phyloP scores from a whole-genome alignment of 768 basidiomycete species.

The Suillus paluster region DNA sequence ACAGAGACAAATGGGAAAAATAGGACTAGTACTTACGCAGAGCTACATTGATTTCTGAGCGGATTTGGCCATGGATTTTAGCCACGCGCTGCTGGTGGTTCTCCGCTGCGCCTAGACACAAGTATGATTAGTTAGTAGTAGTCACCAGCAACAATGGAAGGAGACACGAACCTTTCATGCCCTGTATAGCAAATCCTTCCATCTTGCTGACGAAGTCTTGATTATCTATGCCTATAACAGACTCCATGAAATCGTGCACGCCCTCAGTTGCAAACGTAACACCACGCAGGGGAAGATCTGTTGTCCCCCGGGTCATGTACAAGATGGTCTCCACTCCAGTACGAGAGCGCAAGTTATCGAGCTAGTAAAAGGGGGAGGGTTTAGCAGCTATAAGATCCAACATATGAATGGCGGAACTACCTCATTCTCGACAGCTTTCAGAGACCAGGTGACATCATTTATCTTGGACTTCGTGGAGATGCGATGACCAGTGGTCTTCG shows the following conservation, averaged over 20 bases:
- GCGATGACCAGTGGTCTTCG: background rate
- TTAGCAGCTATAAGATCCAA: too few relatives aligned
- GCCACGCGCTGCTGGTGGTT: constrained; percentile 8
- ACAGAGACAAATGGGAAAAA: background rate
- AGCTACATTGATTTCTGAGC: background rate
- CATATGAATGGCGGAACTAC: background rate
- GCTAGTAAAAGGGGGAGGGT: too few relatives aligned
- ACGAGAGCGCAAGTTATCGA: too few relatives aligned
- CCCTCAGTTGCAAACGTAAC: constrained; percentile 8
- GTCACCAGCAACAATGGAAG: background rate
- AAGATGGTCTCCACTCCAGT: too few relatives aligned
- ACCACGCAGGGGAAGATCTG: constrained; percentile 1
- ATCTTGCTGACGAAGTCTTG: constrained; percentile 16
- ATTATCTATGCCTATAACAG: constrained; percentile 9
- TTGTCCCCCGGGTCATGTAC: too few relatives aligned
- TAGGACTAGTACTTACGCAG: background rate
- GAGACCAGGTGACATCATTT: constrained; percentile 11
- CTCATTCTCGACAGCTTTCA: constrained; percentile 10
- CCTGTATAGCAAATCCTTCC: constrained; percentile 13
- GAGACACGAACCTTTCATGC: constrained; percentile 10
- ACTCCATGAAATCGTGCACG: constrained; percentile 11
- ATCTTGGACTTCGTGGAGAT: constrained; percentile 11
- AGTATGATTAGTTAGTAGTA: background rate
- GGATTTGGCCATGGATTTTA: background rate
- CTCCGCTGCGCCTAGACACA: background rate